Evolutionary conservation across 1,139 yeast genomes (phyloP).

Genomic region (Pneumocystis jirovecii): DNA sequence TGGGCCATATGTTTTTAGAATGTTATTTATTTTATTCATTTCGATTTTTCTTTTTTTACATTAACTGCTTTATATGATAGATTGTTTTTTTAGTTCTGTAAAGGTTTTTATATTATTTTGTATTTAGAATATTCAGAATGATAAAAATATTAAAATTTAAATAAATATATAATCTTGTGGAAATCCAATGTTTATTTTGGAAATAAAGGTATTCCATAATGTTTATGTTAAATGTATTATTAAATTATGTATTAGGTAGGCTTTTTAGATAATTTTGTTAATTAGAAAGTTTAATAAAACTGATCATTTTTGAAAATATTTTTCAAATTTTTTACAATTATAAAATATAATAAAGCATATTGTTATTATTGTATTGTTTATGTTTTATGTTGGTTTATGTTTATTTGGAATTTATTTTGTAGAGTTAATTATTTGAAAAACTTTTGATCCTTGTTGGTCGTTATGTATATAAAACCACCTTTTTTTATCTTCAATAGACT

Average conservation of each 20-base stretch:
- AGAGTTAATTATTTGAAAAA: background rate
- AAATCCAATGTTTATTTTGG: background rate
- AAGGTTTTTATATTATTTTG: background rate
- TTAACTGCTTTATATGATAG: background rate
- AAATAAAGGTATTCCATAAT: too few species aligned
- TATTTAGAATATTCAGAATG: background rate
- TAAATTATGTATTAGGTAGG: too few species aligned
- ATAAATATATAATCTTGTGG: background rate
- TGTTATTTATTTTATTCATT: background rate
- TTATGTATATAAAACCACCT: background rate
- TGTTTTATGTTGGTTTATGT: background rate
- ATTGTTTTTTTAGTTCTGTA: background rate
- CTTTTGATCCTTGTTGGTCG: background rate
- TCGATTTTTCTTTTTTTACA: background rate
- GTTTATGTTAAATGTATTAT: too few species aligned
- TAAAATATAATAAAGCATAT: too few species aligned
- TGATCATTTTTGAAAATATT: too few species aligned
- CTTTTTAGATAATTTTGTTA: too few species aligned
- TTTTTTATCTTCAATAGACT: background rate
- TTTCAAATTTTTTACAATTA: too few species aligned
- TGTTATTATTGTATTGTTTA: background rate
- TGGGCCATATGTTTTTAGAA: background rate
- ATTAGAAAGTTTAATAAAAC: too few species aligned
- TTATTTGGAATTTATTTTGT: background rate
- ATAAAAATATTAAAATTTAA: background rate